These are phyloP conservation scores for Rosellinia necatrix DNA, from an alignment of 2,329 filamentous ascomycete species.

Conservation along the genomic window DNA sequence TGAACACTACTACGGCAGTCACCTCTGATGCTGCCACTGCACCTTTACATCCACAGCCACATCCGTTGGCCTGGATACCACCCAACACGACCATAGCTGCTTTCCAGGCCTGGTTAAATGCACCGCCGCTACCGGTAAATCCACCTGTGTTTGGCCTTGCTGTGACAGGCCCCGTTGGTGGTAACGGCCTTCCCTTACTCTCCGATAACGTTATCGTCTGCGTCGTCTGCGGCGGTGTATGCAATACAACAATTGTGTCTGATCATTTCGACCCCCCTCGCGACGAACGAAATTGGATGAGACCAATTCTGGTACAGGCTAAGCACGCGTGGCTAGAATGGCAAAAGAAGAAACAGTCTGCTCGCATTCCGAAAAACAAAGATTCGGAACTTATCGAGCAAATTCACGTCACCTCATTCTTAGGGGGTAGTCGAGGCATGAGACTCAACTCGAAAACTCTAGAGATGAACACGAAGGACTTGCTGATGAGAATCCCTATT, in stretches of 20 bases:
- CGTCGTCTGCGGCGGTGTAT: conserved; percentile 32
- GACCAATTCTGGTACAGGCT: conserved; percentile 22
- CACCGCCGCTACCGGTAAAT: too few species aligned
- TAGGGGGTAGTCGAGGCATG: conserved; percentile 21
- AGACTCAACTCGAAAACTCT: background rate
- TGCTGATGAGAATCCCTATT: conserved; percentile 28
- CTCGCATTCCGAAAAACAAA: background rate
- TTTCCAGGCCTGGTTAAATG: too few species aligned
- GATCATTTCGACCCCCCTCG: background rate
- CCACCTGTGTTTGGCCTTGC: too few species aligned
- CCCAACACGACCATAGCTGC: too few species aligned
- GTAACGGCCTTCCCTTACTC: too few species aligned
- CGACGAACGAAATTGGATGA: conserved; percentile 20
- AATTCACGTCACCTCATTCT: background rate
- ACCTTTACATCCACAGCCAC: too few species aligned
- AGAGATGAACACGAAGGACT: conserved; percentile 18
- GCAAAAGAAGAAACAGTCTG: conserved; percentile 5
- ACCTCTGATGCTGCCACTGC: too few species aligned
- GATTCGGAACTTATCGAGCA: conserved; percentile 7
- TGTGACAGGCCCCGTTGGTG: too few species aligned
- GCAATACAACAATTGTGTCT: conserved; percentile 23
- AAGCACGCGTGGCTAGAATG: conserved; percentile 22
- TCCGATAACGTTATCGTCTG: conserved; percentile 21
- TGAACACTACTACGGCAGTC: too few species aligned
- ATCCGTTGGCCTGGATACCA: too few species aligned